Conservation (phyloP, 2,329 filamentous ascomycete genomes). For the Fusarium anthophilum region DNA sequence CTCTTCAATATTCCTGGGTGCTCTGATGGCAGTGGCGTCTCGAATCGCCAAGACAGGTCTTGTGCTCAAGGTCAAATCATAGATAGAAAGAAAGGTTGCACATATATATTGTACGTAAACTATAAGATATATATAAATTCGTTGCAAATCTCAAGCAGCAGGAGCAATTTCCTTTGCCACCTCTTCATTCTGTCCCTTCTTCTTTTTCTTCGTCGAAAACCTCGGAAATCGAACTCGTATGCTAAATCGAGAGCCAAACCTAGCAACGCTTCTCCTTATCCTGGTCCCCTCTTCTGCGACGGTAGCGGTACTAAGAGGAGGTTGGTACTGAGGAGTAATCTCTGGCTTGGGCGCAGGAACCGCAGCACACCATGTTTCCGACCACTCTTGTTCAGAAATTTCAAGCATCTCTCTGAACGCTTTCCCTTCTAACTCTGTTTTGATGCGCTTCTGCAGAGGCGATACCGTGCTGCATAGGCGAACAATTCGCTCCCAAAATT, state of each 20-base stretch:
- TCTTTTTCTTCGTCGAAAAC: not conserved
- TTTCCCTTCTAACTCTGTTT: not conserved
- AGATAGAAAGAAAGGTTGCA: not conserved
- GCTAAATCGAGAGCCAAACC: not conserved
- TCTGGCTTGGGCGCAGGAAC: not conserved
- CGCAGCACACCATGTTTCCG: not conserved
- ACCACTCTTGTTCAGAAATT: not conserved
- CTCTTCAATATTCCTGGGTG: conserved; percentile 34
- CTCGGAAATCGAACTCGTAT: not conserved
- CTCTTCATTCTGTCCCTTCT: not conserved
- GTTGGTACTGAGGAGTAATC: not conserved
- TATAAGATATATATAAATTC: accelerated
- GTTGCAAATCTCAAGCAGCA: too few species aligned
- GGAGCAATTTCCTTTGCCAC: not conserved
- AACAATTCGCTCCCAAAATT: not conserved
- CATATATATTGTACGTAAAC: accelerated
- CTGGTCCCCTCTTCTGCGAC: not conserved
- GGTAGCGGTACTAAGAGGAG: not conserved
- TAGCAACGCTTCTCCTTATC: not conserved
- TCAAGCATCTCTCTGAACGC: not conserved
- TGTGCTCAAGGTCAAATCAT: conserved; percentile 16
- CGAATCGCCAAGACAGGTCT: conserved; percentile 30
- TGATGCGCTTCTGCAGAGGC: not conserved
- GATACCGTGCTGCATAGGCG: not conserved
- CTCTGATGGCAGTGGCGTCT: conserved; percentile 28